Conservation (phyloP, 2,329 filamentous ascomycete genomes). For the Cladorrhinum sp. region DNA sequence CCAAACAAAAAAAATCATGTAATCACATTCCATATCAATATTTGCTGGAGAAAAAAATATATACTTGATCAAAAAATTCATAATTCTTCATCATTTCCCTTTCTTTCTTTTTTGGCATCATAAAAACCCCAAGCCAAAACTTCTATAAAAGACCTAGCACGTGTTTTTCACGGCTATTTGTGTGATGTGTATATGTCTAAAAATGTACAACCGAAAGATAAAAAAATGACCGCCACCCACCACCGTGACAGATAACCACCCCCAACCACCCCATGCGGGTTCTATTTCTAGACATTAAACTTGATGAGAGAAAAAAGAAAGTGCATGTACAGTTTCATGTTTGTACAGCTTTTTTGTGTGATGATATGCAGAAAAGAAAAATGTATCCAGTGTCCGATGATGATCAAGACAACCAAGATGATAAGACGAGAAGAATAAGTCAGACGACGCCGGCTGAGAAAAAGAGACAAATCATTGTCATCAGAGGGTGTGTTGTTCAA, state of each 20-base stretch:
- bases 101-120: not conserved
- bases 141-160: not conserved
- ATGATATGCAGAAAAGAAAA: not conserved
- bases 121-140: not conserved
- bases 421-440: not conserved
- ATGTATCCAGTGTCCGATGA: no score
- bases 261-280: not conserved
- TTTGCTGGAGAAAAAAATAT: no score
- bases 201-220: not conserved
- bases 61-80: not conserved
- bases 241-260: no score
- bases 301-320: not conserved
- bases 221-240: not conserved
- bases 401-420: no score
- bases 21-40: no score
- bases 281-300: not conserved
- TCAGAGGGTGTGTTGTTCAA: not conserved
- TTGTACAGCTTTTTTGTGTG: not conserved
- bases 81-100: not conserved
- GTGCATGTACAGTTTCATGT: not conserved
- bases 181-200: not conserved
- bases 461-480: no score
- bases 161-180: not conserved
- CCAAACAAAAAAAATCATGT: no score
- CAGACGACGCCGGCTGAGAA: not conserved